phyloP scores from a whole-genome alignment of 768 basidiomycete genomes.

The Pholiota molesta region DNA sequence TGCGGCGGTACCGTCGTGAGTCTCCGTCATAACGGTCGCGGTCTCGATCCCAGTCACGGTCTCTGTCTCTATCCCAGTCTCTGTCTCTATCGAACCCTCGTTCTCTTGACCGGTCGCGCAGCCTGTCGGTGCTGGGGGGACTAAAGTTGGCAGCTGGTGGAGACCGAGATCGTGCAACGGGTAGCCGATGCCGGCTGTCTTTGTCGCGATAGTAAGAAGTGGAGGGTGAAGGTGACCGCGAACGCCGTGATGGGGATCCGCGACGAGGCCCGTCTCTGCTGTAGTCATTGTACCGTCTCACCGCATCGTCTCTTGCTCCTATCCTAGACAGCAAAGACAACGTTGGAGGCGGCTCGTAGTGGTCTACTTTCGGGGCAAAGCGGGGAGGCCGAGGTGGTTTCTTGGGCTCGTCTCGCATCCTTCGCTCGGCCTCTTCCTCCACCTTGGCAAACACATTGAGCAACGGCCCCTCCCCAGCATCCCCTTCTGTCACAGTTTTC shows the following conservation, averaged over 20 bases:
- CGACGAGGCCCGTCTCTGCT: conserved; percentile 29
- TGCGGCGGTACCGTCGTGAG: conserved; percentile 25
- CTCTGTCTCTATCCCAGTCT: conserved; percentile 21
- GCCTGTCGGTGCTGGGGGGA: conserved; percentile 38
- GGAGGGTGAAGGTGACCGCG: conserved; percentile 41
- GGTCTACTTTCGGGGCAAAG: conserved; percentile 28
- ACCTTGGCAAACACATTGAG: conserved; percentile 30
- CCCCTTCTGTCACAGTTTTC: conserved; percentile 17
- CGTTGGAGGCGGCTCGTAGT: conserved; percentile 38
- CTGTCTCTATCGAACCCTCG: conserved; percentile 29
- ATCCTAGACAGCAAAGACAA: conserved; percentile 21
- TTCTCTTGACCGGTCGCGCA: conserved; percentile 36
- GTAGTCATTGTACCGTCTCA: conserved; percentile 24
- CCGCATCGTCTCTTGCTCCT: conserved; percentile 13
- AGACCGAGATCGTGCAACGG: conserved; percentile 27
- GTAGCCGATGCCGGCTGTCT: conserved; percentile 39
- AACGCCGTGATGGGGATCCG: conserved; percentile 33
- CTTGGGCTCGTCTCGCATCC: conserved; percentile 34
- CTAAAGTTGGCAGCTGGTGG: conserved; percentile 38
- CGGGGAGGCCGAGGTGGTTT: conserved; percentile 9
- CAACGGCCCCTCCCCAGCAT: neutral
- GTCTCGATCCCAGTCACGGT: neutral
- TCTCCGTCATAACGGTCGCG: conserved; percentile 23
- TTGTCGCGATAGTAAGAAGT: conserved; percentile 28
- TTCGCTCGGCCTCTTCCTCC: conserved; percentile 45